Evolutionary conservation across 2,329 filamentous ascomycete genomes (phyloP).

Genomic region (Cladophialophora carrionii): DNA sequence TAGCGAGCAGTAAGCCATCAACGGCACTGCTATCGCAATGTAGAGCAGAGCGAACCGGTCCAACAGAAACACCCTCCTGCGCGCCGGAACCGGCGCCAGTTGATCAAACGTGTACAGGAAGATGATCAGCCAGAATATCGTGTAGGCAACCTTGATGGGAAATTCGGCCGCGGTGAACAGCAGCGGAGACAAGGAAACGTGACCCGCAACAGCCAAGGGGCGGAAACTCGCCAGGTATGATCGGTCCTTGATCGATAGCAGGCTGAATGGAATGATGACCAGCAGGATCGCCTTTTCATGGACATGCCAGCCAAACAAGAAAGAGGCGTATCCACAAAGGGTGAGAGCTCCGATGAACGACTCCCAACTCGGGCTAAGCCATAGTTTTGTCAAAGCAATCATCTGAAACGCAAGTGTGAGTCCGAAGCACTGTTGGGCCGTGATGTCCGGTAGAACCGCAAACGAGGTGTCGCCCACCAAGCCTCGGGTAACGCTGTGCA

Average conservation of each 20-base stretch:
- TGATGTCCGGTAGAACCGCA: constrained; percentile 86
- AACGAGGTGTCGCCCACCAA: constrained; percentile 93
- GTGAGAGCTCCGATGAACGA: constrained; percentile 87
- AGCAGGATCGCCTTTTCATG: constrained; percentile 96
- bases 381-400: constrained; percentile 79
- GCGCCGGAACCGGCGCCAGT: constrained; percentile 78
- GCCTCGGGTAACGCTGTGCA: constrained; percentile 88
- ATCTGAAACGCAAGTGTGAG: constrained; percentile 82
- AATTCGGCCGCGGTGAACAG: constrained; percentile 92
- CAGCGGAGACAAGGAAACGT: constrained; percentile 92
- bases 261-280: constrained; percentile 91
- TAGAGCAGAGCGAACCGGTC: constrained; percentile 90
- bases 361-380: constrained; percentile 79
- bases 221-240: constrained; percentile 90
- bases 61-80: constrained; percentile 81
- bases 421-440: constrained; percentile 75
- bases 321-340: constrained; percentile 92
- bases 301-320: constrained; percentile 97
- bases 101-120: constrained; percentile 87
- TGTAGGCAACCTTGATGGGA: constrained; percentile 90
- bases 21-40: constrained; percentile 82
- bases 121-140: constrained; percentile 83
- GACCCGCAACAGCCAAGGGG: constrained; percentile 86
- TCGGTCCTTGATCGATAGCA: constrained; percentile 86
- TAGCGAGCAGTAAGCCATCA: constrained; percentile 86